A percentile compares a stretch with the other conserved stretches of the same genome.
Conservation (phyloP, 306 rosid genomes). For the Lithocarpus polystachyus region DNA sequence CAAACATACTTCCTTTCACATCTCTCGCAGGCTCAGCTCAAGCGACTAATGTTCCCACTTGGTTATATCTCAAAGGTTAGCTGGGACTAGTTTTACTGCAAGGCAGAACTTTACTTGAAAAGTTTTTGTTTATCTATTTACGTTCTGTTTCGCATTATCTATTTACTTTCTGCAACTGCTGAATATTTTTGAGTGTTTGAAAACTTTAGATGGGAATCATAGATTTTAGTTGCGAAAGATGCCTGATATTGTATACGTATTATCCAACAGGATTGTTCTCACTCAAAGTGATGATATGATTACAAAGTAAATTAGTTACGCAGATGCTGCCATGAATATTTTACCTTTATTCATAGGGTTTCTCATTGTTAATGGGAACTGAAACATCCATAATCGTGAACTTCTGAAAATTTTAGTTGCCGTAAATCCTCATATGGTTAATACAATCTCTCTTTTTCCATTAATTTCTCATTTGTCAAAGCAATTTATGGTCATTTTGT, state of each 20-base stretch:
- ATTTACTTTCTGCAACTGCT: background rate
- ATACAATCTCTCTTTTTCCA: background rate
- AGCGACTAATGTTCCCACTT: slow-evolving; percentile 72
- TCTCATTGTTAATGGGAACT: background rate
- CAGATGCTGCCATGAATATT: background rate
- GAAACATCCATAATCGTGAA: background rate
- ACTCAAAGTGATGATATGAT: background rate
- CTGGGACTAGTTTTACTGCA: slow-evolving; percentile 20
- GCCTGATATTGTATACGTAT: background rate
- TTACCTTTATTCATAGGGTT: background rate
- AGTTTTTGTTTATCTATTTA: slow-evolving; percentile 5
- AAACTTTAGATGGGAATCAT: background rate
- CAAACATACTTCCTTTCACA: slow-evolving; percentile 94
- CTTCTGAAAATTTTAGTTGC: background rate
- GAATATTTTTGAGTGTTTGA: background rate
- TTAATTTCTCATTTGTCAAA: background rate
- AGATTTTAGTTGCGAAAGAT: background rate
- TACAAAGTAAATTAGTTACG: background rate
- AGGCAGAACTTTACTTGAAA: background rate
- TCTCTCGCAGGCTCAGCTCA: slow-evolving; percentile 85
- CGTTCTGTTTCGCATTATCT: slow-evolving; percentile 10
- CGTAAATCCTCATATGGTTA: background rate
- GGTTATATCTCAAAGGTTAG: slow-evolving; percentile 88
- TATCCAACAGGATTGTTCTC: background rate
- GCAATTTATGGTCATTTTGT: background rate